Percentiles rank a stretch among this genome's conserved stretches.
phyloP scores from a whole-genome alignment of 768 basidiomycete genomes.

The Pleurotus platypus region DNA sequence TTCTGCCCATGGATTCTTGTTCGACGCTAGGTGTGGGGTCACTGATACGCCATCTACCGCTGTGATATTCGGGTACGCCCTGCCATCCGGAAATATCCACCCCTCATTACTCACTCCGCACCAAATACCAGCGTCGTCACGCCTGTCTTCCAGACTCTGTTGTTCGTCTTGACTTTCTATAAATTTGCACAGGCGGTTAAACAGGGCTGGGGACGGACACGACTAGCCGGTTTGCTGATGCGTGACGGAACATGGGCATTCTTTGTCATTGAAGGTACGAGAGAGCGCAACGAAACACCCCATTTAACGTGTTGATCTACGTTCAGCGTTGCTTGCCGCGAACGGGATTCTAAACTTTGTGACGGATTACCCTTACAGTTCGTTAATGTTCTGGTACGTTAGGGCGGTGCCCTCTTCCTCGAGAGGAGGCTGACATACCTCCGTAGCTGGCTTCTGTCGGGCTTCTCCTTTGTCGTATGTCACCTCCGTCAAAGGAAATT shows the following conservation, averaged over 20 bases:
- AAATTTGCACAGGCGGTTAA: slow-evolving; percentile 10
- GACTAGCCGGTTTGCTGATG: slow-evolving; percentile 11
- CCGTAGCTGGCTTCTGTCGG: neutral
- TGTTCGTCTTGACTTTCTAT: slow-evolving; percentile 13
- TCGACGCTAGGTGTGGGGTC: neutral
- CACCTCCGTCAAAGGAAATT: too few relatives aligned
- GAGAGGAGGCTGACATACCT: neutral
- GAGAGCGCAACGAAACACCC: too few relatives aligned
- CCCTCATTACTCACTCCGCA: neutral
- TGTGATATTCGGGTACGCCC: slow-evolving; percentile 29
- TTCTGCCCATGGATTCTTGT: neutral
- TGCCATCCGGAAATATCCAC: neutral
- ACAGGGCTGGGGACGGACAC: slow-evolving; percentile 11
- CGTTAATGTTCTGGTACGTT: neutral
- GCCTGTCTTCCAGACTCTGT: slow-evolving; percentile 10
- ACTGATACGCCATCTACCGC: slow-evolving; percentile 21
- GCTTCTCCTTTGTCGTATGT: slow-evolving; percentile 4
- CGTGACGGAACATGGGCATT: slow-evolving; percentile 17
- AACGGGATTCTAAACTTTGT: neutral
- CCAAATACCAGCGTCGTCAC: neutral
- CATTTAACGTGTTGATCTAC: too few relatives aligned
- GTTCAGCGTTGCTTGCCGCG: neutral
- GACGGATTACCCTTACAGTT: neutral
- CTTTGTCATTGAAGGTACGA: slow-evolving; percentile 14
- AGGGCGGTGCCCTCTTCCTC: too few relatives aligned